Evolutionary conservation across 1,284 basidiomycete genomes (phyloP).

Genomic region (Cryptococcus deneoformans): DNA sequence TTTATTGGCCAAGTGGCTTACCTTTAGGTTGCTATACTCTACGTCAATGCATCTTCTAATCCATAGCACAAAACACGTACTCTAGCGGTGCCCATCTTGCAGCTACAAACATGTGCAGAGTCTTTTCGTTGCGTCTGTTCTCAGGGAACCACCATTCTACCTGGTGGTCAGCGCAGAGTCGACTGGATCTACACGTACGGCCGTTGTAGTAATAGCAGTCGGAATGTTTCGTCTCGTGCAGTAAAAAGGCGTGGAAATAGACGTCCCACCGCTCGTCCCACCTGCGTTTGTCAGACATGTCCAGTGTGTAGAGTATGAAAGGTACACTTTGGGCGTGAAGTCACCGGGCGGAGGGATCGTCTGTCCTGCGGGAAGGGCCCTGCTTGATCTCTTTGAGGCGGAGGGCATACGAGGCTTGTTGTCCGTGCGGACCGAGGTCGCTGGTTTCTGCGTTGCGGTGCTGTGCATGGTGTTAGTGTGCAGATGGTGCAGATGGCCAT

Average conservation of each 20-base stretch:
- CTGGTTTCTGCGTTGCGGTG: too few relatives aligned
- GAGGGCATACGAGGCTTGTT: too few relatives aligned
- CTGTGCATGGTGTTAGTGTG: too few relatives aligned
- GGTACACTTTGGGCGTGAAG: too few relatives aligned
- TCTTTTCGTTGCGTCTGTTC: conserved; percentile 19
- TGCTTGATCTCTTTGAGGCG: too few relatives aligned
- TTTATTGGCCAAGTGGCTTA: background rate
- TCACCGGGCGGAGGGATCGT: too few relatives aligned
- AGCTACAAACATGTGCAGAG: conserved; percentile 27
- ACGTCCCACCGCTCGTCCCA: conserved; percentile 17
- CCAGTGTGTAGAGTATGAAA: too few relatives aligned
- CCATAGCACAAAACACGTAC: conserved; percentile 1
- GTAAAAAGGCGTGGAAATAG: conserved; percentile 20
- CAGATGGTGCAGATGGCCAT: too few relatives aligned
- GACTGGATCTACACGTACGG: conserved; percentile 12
- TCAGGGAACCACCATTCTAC: conserved; percentile 39
- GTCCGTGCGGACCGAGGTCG: too few relatives aligned
- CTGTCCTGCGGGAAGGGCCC: too few relatives aligned
- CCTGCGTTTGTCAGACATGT: background rate
- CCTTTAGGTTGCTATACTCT: background rate
- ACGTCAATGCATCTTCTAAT: background rate
- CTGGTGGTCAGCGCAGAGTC: background rate
- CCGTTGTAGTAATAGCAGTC: conserved; percentile 27
- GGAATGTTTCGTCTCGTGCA: conserved; percentile 23
- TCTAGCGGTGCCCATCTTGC: conserved; percentile 20